Base-by-base conservation (phyloP, 805 yeast species). In the Candida xyloterini region DNA sequence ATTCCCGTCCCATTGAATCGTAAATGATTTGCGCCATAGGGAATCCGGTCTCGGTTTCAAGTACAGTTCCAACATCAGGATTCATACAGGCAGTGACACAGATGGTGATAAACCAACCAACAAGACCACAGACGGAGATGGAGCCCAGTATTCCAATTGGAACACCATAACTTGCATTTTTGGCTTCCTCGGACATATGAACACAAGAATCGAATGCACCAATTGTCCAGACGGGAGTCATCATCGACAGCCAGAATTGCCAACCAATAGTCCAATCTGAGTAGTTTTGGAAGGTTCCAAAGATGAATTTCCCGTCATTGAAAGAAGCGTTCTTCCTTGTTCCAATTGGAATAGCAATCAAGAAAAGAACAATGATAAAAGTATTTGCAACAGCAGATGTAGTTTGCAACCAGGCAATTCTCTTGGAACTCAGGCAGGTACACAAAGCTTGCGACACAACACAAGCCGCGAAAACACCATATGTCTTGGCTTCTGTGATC, bases 171-270 rank as follows among this genome's bases (percentile, higher is more conserved):
- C 78, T 66, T 15, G 88, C 82, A 53, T 79, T 74, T 38, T 67
- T 66, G 18, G 83, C 83, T 58, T 82, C 88, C 58, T 82, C 90
- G 15, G 82, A 69, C 76, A 80, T 76, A 63, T 82, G 88, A 35
- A 82, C 78, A 51, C 82, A 78, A 7, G 84, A 74, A 57, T 82
- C 89, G 57, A 80, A 81, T 0, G 84, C 79, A 18, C 84, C 84
- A 55, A 82, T 81, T 14, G 86, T 79, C 89, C 90, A 83, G 43
- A 81, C 73, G 1, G 81, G 79, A 0, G 87, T 80, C 76, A 79
- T 71, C 48, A 79, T 59, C 2, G 60, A 53, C 20, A 57, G 39
- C 42, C 70, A 60, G 57, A 67, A 74, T 32, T 76, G 71, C 76
- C 81, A 78, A 22, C 85, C 86, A 25, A 57, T 62, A 8, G 78